A percentile compares a stretch with the other conserved stretches of the same genome.
Evolutionary conservation across 768 basidiomycete genomes (phyloP).

Genomic region (Inosperma sp.): DNA sequence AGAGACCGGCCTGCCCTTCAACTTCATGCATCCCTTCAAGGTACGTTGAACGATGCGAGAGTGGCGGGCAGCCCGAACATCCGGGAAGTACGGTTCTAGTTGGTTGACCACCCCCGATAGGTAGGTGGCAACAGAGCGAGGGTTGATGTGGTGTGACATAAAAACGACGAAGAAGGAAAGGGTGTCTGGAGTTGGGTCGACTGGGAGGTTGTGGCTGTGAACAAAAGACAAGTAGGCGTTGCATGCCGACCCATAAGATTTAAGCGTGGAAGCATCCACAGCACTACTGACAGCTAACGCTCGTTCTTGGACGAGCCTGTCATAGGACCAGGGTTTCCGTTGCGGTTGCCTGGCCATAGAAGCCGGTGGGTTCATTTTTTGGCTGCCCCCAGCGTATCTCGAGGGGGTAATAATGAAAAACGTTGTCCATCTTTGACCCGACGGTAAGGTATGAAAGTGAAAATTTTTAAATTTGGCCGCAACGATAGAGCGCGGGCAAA

Average conservation of each 20-base stretch:
- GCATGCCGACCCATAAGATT: slow-evolving; percentile 30
- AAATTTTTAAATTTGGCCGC: slow-evolving; percentile 7
- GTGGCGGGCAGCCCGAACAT: slow-evolving; percentile 17
- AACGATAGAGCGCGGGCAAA: not conserved
- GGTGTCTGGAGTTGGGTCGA: slow-evolving; percentile 35
- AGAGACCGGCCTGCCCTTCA: not conserved
- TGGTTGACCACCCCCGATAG: slow-evolving; percentile 35
- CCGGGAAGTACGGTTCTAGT: slow-evolving; percentile 29
- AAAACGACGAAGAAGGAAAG: slow-evolving; percentile 33
- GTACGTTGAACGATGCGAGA: not conserved
- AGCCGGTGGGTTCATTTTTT: not conserved
- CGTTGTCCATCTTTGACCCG: not conserved
- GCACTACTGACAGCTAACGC: slow-evolving; percentile 10
- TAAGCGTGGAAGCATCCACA: slow-evolving; percentile 20
- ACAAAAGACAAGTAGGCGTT: slow-evolving; percentile 37
- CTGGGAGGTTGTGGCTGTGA: slow-evolving; percentile 25
- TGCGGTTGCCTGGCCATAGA: not conserved
- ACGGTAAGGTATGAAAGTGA: slow-evolving; percentile 5
- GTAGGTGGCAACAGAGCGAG: slow-evolving; percentile 31
- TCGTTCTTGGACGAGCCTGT: slow-evolving; percentile 8
- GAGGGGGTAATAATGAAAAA: not conserved
- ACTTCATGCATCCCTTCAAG: not conserved
- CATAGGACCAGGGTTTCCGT: slow-evolving; percentile 6
- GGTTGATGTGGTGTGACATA: slow-evolving; percentile 35
- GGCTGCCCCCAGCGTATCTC: slow-evolving; percentile 12